Base-by-base conservation (phyloP, 176 grass and related monocot species). In the Tillandsia leiboldiana region DNA sequence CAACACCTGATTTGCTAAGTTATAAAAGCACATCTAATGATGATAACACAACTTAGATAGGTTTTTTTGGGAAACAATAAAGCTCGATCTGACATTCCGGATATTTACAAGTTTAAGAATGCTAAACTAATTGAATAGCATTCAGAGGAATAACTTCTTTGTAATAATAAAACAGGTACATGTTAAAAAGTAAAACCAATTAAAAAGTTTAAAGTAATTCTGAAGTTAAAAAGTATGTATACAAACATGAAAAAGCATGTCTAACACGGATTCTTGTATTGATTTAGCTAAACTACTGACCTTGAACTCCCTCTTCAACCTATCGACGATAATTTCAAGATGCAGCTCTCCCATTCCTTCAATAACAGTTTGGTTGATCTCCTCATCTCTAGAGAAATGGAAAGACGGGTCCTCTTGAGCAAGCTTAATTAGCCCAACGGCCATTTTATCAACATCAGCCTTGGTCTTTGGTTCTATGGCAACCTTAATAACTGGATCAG, bases 341-440 rank as follows among this genome's bases (percentile, higher is more conserved):
- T 97, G 94, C 13, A 97, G 81, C 72, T 97, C 94, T 53, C 94
- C 94, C 94, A 97, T 97, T 74, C 94, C 94, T 87, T 97, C 94
- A 77, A 97, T 97, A 81, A 97, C 94, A 75, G 94, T 97, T 76
- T 97, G 94, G 82, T 93, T 97, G 11, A 85, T 97, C 73, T 97
- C 94, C 65, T 97, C 94, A 1, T 97, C 90, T 81, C 94, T 90
- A 70, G 94, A 97, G 82, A 97, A 97, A 77, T 97, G 94, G 80
- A 97, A 93, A 13, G 94, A 97, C 10, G 94, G 94, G 52, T 97
- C 94, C 70, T 97, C 94, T 73, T 97, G 94, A 68, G 82, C 89
- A 71, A 97, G 87, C 86, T 92, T 93, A 73, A 93, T 83, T 51
- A 97, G 69, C 12, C 89, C 94, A 69, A 13, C 75, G 83, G 89